A percentile compares a stretch with the other conserved stretches of the same genome.
These are phyloP conservation scores for Hyphodiscus hymeniophilus DNA, from an alignment of 495 filamentous ascomycete genomes.

Conservation along the genomic window DNA sequence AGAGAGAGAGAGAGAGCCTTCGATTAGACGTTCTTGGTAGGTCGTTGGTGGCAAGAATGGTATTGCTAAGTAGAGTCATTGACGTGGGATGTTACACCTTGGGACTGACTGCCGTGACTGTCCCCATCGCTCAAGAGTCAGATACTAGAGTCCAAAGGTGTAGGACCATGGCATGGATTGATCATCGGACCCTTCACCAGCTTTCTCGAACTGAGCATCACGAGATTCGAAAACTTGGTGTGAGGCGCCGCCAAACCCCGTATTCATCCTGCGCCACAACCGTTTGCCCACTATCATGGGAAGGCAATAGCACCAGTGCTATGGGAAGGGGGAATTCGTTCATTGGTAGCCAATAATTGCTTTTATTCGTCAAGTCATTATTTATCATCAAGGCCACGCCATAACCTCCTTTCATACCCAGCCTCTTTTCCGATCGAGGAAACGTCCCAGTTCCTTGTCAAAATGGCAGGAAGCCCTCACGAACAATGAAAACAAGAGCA, in stretches of 20 bases:
- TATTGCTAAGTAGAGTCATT: too few species aligned
- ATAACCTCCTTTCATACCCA: constrained; percentile 6
- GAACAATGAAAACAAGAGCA: constrained; percentile 10
- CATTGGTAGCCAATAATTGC: constrained; percentile 13
- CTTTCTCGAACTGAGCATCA: background rate
- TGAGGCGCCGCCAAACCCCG: too few species aligned
- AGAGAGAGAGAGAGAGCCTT: too few species aligned
- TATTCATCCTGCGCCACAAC: constrained; percentile 3
- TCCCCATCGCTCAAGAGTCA: too few species aligned
- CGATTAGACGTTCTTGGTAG: too few species aligned
- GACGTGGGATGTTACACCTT: too few species aligned
- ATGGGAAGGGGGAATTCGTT: background rate
- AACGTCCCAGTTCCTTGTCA: background rate
- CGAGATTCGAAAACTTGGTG: background rate
- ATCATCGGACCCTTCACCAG: too few species aligned
- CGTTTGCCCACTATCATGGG: background rate
- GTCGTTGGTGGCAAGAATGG: too few species aligned
- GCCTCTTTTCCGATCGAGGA: background rate
- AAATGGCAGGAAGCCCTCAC: background rate
- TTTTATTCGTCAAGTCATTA: constrained; percentile 21
- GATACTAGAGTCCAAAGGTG: too few species aligned
- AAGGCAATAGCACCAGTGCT: background rate
- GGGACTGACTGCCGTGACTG: too few species aligned
- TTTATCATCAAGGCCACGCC: background rate
- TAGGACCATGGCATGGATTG: too few species aligned